Evolutionary conservation across 202 grass and related monocot species (phyloP), one percentile per base, ranked within the genome.

Genomic region (Saccharum hybrid): DNA sequence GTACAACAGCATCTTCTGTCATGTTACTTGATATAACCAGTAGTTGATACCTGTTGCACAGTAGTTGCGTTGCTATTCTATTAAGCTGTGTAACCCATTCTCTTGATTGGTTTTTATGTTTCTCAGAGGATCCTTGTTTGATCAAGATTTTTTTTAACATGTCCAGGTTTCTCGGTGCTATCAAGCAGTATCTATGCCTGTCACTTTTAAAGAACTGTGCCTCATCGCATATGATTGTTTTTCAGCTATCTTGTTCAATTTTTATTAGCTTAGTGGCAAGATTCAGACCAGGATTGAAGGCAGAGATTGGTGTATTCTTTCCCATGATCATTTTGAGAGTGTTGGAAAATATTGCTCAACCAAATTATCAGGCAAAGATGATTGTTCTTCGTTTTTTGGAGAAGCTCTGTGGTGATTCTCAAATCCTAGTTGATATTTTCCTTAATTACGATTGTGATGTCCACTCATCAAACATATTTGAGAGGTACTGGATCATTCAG

Each of bases 301-400:
- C 96, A 89, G 96, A 99, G 68, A 99, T 99, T 80, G 96, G 93
- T 68, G 93, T 96, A 5, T 99, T 99, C 82, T 99, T 99, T 84
- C 96, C 96, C 38, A 96, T 99, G 93, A 99, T 99, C 80, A 92
- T 99, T 71, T 84, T 99, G 41, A 94, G 96, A 88, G 93, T 99
- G 84, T 76, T 99, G 75, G 96, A 99, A 87, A 99, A 94, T 99
- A 92, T 99, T 75, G 89, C 91, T 76, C 93, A 94, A 63, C 96
- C 96, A 83, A 99, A 99, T 99, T 96, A 91, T 89, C 93, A 99
- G 80, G 93, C 89, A 83, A 99, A 99, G 89, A 94, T 94, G 88
- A 99, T 91, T 64, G 91, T 96, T 87, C 96, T 94, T 94, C 76
- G 96, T 67, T 99, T 99, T 68, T 39, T 99, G 91, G 96, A 99